Conservation (phyloP, 495 filamentous ascomycete species). For the Letharia columbiana region DNA sequence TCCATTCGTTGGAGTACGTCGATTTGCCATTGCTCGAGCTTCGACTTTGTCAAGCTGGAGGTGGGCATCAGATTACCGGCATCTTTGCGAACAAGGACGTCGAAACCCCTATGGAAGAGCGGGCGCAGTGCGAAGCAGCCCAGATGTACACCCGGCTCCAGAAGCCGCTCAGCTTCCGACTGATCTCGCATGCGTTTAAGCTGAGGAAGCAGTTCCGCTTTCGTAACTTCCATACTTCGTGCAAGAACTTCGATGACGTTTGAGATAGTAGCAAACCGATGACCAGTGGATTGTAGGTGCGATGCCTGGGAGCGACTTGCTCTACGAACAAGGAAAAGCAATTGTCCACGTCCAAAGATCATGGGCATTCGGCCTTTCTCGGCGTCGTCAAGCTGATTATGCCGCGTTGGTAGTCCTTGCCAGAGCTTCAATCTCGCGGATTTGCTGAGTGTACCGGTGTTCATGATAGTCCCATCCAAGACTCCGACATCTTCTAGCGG, state of each 20-base stretch:
- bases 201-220: constrained; percentile 42
- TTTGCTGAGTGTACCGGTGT: constrained; percentile 43
- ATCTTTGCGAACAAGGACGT: constrained; percentile 61
- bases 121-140: constrained; percentile 68
- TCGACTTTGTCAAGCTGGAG: constrained; percentile 46
- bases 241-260: constrained; percentile 62
- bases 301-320: constrained; percentile 48
- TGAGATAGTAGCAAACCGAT: constrained; percentile 59
- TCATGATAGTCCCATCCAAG: constrained; percentile 70
- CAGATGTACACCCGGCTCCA: constrained; percentile 63
- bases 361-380: constrained; percentile 28
- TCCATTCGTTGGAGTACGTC: constrained; percentile 51
- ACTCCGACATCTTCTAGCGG: constrained; percentile 57
- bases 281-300: constrained; percentile 62
- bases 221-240: constrained; percentile 60
- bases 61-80: constrained; percentile 61
- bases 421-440: background rate
- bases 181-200: constrained; percentile 56
- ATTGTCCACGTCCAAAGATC: constrained; percentile 54
- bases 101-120: constrained; percentile 57
- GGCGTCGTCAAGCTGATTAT: background rate
- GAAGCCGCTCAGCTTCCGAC: constrained; percentile 40
- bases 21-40: constrained; percentile 50
- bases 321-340: constrained; percentile 72
- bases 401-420: background rate